phyloP scores from a whole-genome alignment of 2,329 filamentous ascomycete genomes.

The Fusarium acutatum region DNA sequence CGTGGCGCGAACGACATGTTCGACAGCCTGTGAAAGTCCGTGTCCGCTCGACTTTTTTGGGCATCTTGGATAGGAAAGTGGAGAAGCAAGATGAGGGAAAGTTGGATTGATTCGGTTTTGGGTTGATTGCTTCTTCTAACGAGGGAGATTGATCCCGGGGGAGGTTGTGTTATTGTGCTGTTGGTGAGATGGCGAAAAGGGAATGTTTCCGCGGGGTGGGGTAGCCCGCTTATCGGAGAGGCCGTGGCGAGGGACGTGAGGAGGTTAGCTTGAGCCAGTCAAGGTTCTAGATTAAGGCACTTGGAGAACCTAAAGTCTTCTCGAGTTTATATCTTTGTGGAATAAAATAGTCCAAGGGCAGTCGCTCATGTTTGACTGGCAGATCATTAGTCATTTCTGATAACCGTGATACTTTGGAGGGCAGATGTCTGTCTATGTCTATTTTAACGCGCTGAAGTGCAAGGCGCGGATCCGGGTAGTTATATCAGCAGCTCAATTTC shows the following conservation, averaged over 20 bases:
- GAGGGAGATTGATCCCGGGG: constrained; percentile 6
- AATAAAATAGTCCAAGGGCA: neutral
- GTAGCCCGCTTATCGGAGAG: neutral
- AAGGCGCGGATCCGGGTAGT: neutral
- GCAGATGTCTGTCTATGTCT: neutral
- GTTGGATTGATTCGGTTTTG: neutral
- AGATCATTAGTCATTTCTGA: too few species aligned
- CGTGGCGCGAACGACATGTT: constrained; percentile 50
- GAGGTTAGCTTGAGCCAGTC: neutral
- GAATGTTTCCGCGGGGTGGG: constrained; percentile 33
- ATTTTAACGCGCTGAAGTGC: neutral
- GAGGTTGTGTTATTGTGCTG: constrained; percentile 19
- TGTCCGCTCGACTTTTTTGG: constrained; percentile 36
- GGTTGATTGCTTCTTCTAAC: neutral
- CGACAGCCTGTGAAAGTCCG: constrained; percentile 48
- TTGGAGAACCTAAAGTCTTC: neutral
- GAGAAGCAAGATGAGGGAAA: neutral
- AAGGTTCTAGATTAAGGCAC: neutral
- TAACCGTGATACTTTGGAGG: neutral
- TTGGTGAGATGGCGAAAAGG: constrained; percentile 5
- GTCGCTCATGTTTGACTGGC: neutral
- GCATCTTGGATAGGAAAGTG: constrained; percentile 37
- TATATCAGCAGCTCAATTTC: neutral
- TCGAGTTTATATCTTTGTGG: neutral
- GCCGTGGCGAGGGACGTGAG: neutral